Percentiles rank a stretch among this genome's conserved stretches.
Evolutionary conservation across 176 grass and related monocot species (phyloP).

Genomic region (Thalia dealbata): DNA sequence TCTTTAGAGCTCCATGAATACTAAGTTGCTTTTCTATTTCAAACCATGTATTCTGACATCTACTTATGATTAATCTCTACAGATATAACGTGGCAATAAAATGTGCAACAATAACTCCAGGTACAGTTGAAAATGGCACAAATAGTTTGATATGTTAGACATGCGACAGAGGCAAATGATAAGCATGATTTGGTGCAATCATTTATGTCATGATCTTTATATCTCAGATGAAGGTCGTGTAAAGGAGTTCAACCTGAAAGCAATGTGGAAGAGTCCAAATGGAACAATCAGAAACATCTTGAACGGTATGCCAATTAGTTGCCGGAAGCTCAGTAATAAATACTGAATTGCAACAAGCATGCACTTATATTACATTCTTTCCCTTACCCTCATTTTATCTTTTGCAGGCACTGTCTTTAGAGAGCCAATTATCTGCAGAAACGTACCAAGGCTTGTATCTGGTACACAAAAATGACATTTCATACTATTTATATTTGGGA

Average conservation of each 20-base stretch:
- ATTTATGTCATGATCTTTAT: constrained; percentile 9
- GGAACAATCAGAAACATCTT: constrained; percentile 25
- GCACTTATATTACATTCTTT: constrained; percentile 7
- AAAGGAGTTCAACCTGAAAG: constrained; percentile 22
- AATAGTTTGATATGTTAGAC: not conserved
- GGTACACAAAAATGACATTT: constrained; percentile 34
- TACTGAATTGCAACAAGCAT: not conserved
- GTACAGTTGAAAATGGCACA: constrained; percentile 28
- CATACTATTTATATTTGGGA: not conserved
- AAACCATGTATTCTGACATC: not conserved
- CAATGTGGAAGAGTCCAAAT: constrained; percentile 27
- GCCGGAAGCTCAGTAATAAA: not conserved
- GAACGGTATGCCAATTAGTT: constrained; percentile 23
- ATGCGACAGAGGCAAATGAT: not conserved
- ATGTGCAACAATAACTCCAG: constrained; percentile 95
- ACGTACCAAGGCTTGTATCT: constrained; percentile 62
- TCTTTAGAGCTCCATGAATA: not conserved
- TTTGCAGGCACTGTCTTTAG: constrained; percentile 90
- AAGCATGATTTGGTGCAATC: not conserved
- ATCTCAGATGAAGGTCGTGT: constrained; percentile 19
- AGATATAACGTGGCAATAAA: constrained; percentile 97
- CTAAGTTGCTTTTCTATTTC: not conserved
- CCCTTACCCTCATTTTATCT: not conserved
- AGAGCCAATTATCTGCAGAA: constrained; percentile 82
- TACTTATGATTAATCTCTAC: constrained; percentile 3